These are phyloP conservation scores for Tetrapisispora pingtungensis DNA, from an alignment of 805 yeast species.

Conservation along the genomic window DNA sequence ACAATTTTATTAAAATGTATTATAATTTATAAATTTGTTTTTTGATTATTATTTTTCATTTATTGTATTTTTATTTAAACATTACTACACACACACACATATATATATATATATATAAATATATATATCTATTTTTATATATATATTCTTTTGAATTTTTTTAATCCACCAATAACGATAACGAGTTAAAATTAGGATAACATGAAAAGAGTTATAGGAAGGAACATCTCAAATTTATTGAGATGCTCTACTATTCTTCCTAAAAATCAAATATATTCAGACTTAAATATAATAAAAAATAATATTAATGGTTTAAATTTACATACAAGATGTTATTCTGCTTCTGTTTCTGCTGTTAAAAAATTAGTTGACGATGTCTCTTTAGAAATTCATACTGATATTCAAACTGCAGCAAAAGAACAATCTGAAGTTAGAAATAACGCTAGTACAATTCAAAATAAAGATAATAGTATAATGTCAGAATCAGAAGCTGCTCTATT, in stretches of 20 bases:
- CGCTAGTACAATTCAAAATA: conserved; percentile 10
- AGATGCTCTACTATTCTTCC: background rate
- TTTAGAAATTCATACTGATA: conserved; percentile 27
- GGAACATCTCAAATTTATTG: background rate
- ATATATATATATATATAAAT: too few species aligned
- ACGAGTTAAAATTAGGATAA: too few species aligned
- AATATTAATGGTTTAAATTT: background rate
- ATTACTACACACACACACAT: too few species aligned
- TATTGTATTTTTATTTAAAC: too few species aligned
- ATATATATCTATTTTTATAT: too few species aligned
- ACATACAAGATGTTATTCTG: conserved; percentile 1
- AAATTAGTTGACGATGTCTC: conserved; percentile 19
- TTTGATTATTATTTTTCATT: too few species aligned
- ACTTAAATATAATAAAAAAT: too few species aligned
- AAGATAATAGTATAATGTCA: background rate
- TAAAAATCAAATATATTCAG: background rate
- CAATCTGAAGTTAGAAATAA: conserved; percentile 20
- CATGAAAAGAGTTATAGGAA: background rate
- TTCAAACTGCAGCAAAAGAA: conserved; percentile 25
- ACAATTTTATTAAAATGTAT: too few species aligned
- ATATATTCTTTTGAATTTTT: too few species aligned
- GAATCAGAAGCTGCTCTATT: conserved; percentile 10
- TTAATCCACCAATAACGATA: too few species aligned
- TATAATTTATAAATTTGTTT: too few species aligned
- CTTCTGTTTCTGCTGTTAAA: conserved; percentile 20